These are phyloP conservation scores for Sclerotinia trifoliorum DNA, from an alignment of 2,329 filamentous ascomycete genomes.

Conservation along the genomic window DNA sequence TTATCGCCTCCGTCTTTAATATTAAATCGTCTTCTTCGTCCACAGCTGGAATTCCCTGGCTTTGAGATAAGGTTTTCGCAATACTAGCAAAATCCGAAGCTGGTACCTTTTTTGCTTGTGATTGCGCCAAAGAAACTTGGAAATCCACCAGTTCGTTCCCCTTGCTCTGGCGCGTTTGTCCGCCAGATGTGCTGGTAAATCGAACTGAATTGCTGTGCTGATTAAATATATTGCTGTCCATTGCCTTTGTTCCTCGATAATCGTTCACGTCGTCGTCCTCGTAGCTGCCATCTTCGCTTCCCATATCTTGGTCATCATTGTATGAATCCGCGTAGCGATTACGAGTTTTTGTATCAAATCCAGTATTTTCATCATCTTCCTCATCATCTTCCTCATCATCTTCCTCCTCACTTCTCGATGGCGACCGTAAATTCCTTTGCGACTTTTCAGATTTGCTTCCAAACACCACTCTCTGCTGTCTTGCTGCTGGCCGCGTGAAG, in stretches of 20 bases:
- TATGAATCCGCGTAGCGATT: slow-evolving; percentile 41
- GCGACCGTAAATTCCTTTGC: slow-evolving; percentile 28
- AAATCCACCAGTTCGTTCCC: slow-evolving; percentile 25
- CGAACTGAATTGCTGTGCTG: slow-evolving; percentile 52
- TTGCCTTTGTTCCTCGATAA: slow-evolving; percentile 32
- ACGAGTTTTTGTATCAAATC: slow-evolving; percentile 42
- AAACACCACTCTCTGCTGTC: slow-evolving; percentile 45
- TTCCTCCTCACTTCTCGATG: slow-evolving; percentile 44
- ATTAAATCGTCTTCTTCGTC: slow-evolving; percentile 71
- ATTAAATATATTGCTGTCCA: slow-evolving; percentile 34
- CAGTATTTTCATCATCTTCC: slow-evolving; percentile 44
- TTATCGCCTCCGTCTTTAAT: slow-evolving; percentile 69
- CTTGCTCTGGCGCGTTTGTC: slow-evolving; percentile 26
- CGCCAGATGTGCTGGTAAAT: slow-evolving; percentile 23
- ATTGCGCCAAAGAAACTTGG: slow-evolving; percentile 27
- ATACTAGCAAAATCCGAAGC: slow-evolving; percentile 57
- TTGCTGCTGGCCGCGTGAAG: slow-evolving; percentile 29
- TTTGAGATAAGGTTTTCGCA: slow-evolving; percentile 66
- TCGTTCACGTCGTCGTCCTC: slow-evolving; percentile 39
- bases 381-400: slow-evolving; percentile 43
- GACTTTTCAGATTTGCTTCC: slow-evolving; percentile 18
- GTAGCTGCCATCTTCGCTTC: slow-evolving; percentile 44
- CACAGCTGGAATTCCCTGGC: slow-evolving; percentile 58
- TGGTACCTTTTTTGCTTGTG: slow-evolving; percentile 23
- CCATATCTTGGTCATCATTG: slow-evolving; percentile 42